Evolutionary conservation across 176 grass and related monocot species (phyloP).

Genomic region (Eragrostis nindensis): DNA sequence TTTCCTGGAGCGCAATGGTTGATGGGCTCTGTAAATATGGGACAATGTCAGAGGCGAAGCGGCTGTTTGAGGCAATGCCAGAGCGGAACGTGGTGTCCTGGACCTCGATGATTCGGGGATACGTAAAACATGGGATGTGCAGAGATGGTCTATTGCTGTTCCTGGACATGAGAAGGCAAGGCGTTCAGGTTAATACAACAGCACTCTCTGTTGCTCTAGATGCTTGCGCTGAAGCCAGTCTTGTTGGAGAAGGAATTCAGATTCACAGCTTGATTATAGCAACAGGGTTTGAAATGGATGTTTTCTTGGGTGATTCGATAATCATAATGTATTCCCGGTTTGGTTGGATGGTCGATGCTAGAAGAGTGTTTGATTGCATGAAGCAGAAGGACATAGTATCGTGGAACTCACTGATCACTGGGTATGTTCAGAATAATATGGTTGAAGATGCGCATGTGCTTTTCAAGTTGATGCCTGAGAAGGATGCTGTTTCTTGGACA

Average conservation of each 20-base stretch:
- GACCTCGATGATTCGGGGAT: conserved; percentile 75
- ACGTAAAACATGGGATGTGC: conserved; percentile 45
- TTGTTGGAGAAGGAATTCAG: conserved; percentile 63
- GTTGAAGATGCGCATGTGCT: conserved; percentile 63
- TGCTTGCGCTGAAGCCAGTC: conserved; percentile 52
- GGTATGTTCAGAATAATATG: conserved; percentile 55
- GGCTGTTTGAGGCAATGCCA: conserved; percentile 62
- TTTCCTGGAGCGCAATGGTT: conserved; percentile 65
- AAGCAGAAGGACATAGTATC: conserved; percentile 63
- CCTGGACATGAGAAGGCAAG: conserved; percentile 58
- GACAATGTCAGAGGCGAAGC: conserved; percentile 48
- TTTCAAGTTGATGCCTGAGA: conserved; percentile 71
- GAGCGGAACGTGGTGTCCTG: conserved; percentile 77
- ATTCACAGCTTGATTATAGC: conserved; percentile 59
- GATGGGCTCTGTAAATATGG: conserved; percentile 69
- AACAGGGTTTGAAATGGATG: conserved; percentile 49
- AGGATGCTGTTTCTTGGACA: conserved; percentile 78
- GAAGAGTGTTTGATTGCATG: conserved; percentile 56
- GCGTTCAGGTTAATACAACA: conserved; percentile 48
- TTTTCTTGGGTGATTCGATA: conserved; percentile 59
- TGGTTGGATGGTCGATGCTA: conserved; percentile 59
- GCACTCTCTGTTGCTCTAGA: conserved; percentile 62
- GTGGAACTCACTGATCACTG: conserved; percentile 74
- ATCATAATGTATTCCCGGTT: conserved; percentile 69
- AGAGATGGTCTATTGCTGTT: conserved; percentile 66